A percentile compares a stretch with the other conserved stretches of the same genome.
Conservation (phyloP, 306 rosid species). For the Castanea crenata region DNA sequence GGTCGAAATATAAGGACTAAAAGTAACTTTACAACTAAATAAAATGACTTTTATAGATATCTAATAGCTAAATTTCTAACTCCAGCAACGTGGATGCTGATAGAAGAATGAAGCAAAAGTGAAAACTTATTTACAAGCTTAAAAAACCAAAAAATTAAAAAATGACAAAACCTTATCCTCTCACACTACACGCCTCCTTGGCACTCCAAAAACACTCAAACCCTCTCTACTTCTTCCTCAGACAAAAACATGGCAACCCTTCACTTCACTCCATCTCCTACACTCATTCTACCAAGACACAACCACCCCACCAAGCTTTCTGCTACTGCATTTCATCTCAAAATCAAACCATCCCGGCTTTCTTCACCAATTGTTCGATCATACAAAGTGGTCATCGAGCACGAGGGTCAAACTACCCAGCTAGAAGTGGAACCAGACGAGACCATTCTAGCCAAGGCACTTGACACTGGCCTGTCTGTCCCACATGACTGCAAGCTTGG, state of each 20-base stretch:
- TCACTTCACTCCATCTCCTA: conserved; percentile 42
- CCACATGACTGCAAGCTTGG: conserved; percentile 99
- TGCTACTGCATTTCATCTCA: conserved; percentile 28
- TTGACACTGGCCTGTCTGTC: conserved; percentile 66
- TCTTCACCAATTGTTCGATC: conserved; percentile 37
- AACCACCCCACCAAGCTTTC: conserved; percentile 36
- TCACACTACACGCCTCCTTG: conserved; percentile 18
- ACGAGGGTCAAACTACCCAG: conserved; percentile 54
- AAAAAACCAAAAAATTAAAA: background rate
- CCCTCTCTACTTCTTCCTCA: conserved; percentile 4
- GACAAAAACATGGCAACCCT: conserved; percentile 55
- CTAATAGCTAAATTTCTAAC: no score
- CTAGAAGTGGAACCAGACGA: conserved; percentile 60
- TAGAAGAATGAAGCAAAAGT: no score
- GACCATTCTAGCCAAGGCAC: conserved; percentile 58
- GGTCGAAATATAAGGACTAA: no score
- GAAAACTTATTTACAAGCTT: no score
- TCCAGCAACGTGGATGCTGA: no score
- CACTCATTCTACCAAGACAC: conserved; percentile 36
- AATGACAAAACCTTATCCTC: conserved; percentile 39
- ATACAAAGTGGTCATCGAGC: conserved; percentile 81
- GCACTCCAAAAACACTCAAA: conserved; percentile 14
- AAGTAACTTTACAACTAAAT: no score
- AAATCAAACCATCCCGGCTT: conserved; percentile 18
- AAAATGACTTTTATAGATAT: no score